Base-by-base conservation (phyloP, 202 grass and related monocot genomes). In the Hordeum pubiflorum region DNA sequence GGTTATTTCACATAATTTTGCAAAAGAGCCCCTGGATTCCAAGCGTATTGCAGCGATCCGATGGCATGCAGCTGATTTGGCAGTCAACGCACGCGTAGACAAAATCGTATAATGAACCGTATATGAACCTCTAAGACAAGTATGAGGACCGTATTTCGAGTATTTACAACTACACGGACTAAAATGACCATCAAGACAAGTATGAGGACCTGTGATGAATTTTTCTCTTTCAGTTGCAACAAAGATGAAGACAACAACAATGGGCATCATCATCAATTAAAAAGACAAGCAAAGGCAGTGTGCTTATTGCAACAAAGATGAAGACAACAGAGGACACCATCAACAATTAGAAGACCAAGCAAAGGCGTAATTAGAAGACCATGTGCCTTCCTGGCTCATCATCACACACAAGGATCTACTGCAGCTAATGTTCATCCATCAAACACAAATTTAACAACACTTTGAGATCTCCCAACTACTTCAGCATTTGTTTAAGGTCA, bases 401-500 rank as follows among this genome's bases (percentile, higher is more conserved):
- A 52, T 55, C 17, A 33, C 70, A 34, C 14, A 50, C 27, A 2
- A 8, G 52, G 69, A 74, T 79, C 40, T 68, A 26, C 10, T 22
- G 22, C 38, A 77, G 31, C n/a, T 48, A 52, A 79, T 37, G 34
- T 64, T 79, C 67, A 18, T 29, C 26, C 20, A 50, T 79, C 78
- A 67, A 67, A 17, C 75, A 74, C 14, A 78, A 22, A 58, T 74
- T 58, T 36, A 70, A 32, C 82, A 73, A 26, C 26, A 67, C 33
- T 63, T 48, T 81, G 4, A 68, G 17, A 87, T 43, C 10, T 26
- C 65, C 24, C 58, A 38, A 18, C 71, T 85, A 81, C 33, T 15
- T 69, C 18, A 77, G 26, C 77, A 77, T 81, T 69, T 52, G 71
- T 63, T 63, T 13, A 14, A 78, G 78, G 50, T 52, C 78, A 21